A percentile compares a stretch with the other conserved stretches of the same genome.
Evolutionary conservation across 768 basidiomycete species (phyloP).

Genomic region (Inosperma sp.): DNA sequence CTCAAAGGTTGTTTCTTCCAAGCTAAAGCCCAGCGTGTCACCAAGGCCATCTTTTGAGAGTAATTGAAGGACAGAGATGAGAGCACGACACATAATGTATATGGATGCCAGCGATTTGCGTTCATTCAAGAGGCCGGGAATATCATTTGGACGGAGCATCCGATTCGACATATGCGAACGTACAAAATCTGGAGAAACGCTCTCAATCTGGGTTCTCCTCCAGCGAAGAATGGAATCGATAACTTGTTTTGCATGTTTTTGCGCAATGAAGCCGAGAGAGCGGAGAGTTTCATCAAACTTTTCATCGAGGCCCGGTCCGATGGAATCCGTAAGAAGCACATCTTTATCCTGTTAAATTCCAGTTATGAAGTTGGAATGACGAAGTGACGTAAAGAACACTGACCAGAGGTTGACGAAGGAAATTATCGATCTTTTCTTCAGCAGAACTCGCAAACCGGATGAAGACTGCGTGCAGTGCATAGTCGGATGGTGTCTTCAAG

Average conservation of each 20-base stretch:
- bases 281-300: conserved; percentile 83
- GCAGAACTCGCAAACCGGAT: conserved; percentile 79
- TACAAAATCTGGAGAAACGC: conserved; percentile 46
- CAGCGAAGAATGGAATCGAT: conserved; percentile 85
- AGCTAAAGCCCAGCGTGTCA: conserved; percentile 67
- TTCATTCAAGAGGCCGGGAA: conserved; percentile 53
- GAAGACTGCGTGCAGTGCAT: conserved; percentile 83
- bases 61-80: conserved; percentile 70
- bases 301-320: conserved; percentile 69
- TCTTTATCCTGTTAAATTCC: conserved; percentile 65
- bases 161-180: conserved; percentile 43
- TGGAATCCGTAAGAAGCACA: conserved; percentile 55
- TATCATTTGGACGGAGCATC: conserved; percentile 40
- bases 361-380: background rate
- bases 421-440: conserved; percentile 73
- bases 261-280: conserved; percentile 81
- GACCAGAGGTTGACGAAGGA: conserved; percentile 66
- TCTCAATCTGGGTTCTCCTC: conserved; percentile 73
- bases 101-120: conserved; percentile 78
- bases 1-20: conserved; percentile 89
- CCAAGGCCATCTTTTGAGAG: conserved; percentile 75
- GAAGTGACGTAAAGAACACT: conserved; percentile 24
- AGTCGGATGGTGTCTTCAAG: conserved; percentile 82
- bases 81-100: conserved; percentile 85
- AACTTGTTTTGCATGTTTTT: conserved; percentile 78